Conservation (phyloP, 2,329 filamentous ascomycete species). For the Pestalotiopsis sp. region DNA sequence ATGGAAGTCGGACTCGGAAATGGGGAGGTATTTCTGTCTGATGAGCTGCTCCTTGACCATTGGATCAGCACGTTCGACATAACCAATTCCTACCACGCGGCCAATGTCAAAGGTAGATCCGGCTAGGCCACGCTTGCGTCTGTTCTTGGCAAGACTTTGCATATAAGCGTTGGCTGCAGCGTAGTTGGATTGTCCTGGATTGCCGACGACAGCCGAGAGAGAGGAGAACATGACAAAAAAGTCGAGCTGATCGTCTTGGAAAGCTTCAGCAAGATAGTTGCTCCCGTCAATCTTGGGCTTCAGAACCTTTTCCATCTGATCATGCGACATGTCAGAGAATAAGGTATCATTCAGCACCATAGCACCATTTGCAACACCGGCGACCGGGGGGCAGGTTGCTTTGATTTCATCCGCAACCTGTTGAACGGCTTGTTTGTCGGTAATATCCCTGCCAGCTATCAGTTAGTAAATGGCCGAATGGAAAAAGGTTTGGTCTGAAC, state of each 20-base stretch:
- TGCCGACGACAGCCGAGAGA: conserved; percentile 15
- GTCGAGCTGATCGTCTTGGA: conserved; percentile 30
- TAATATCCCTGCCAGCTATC: not conserved
- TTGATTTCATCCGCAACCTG: conserved; percentile 15
- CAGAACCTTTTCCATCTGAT: conserved; percentile 23
- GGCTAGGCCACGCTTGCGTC: conserved; percentile 10
- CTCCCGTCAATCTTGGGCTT: conserved; percentile 36
- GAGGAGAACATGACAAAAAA: conserved; percentile 39
- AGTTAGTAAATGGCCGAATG: not conserved
- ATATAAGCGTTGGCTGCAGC: conserved; percentile 18
- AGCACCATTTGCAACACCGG: conserved; percentile 40
- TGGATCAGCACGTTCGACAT: not conserved
- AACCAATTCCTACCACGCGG: conserved; percentile 15
- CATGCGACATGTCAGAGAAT: conserved; percentile 19
- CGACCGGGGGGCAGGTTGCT: conserved; percentile 30
- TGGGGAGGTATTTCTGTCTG: not conserved
- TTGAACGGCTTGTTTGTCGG: not conserved
- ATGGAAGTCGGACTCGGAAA: conserved; percentile 39
- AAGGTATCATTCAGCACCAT: conserved; percentile 37
- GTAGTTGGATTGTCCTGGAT: conserved; percentile 17
- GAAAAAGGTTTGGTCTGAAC: too few relatives aligned
- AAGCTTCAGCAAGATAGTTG: conserved; percentile 31
- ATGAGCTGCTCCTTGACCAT: not conserved
- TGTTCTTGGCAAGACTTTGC: conserved; percentile 10
- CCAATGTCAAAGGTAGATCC: conserved; percentile 17